phyloP scores from a whole-genome alignment of 306 rosid species.

The Clitoria ternatea region DNA sequence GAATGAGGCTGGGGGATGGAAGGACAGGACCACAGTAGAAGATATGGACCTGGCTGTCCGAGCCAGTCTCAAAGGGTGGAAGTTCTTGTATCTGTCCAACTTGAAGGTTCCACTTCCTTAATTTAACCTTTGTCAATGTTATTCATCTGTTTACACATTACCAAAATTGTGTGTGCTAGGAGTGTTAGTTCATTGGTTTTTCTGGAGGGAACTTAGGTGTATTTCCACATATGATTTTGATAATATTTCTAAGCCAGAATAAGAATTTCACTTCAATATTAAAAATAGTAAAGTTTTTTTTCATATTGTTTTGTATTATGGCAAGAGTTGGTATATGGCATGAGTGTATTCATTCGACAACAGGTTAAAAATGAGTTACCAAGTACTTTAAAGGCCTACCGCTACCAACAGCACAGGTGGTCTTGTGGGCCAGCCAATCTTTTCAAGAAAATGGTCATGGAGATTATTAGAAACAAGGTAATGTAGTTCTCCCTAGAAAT shows the following conservation, averaged over 20 bases:
- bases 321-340: neutral
- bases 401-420: slow-evolving; percentile 91
- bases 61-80: slow-evolving; percentile 95
- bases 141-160: neutral
- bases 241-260: too few relatives aligned
- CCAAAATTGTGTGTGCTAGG: neutral
- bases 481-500: neutral
- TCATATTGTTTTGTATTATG: neutral
- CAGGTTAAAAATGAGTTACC: slow-evolving; percentile 89
- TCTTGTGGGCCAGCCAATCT: slow-evolving; percentile 97
- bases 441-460: slow-evolving; percentile 69
- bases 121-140: neutral
- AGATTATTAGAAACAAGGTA: slow-evolving; percentile 73
- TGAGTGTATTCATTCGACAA: neutral
- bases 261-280: too few relatives aligned
- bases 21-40: slow-evolving; percentile 65
- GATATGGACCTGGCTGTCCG: slow-evolving; percentile 85
- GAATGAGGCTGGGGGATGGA: slow-evolving; percentile 94
- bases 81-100: slow-evolving; percentile 63
- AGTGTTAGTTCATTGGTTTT: neutral
- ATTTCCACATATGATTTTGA: too few relatives aligned
- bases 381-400: slow-evolving; percentile 89
- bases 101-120: slow-evolving; percentile 42
- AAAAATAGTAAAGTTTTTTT: too few relatives aligned
- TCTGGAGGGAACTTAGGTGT: too few relatives aligned